Evolutionary conservation across 768 basidiomycete genomes (phyloP).

Genomic region (Termitomyces eurrhizus): DNA sequence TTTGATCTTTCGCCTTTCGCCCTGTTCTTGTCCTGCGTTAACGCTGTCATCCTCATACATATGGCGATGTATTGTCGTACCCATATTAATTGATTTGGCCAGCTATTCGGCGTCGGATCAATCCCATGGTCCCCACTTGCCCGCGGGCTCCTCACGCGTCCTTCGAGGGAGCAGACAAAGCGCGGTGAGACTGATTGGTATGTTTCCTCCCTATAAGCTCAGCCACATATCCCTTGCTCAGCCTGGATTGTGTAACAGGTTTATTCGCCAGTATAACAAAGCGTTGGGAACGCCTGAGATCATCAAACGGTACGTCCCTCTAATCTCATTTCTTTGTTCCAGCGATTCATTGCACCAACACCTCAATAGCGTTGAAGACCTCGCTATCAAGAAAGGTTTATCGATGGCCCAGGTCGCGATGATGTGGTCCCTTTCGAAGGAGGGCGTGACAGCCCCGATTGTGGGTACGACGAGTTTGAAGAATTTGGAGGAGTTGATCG

Average conservation of each 20-base stretch:
- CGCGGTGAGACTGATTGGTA: conserved; percentile 36
- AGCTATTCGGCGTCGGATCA: conserved; percentile 50
- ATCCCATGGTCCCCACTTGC: conserved; percentile 62
- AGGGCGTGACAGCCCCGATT: conserved; percentile 55
- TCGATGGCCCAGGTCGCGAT: conserved; percentile 57
- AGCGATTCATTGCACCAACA: not conserved
- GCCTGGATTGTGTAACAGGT: conserved; percentile 7
- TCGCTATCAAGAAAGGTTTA: conserved; percentile 47
- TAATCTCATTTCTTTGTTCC: not conserved
- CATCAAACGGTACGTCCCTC: conserved; percentile 28
- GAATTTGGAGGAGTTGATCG: conserved; percentile 50
- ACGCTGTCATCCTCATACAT: not conserved
- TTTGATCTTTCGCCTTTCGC: not conserved
- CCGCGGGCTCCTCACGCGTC: conserved; percentile 45
- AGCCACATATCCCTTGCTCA: not conserved
- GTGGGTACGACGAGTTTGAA: conserved; percentile 50
- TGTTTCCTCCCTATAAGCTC: not conserved
- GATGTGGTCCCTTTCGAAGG: conserved; percentile 47
- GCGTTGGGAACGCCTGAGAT: conserved; percentile 29
- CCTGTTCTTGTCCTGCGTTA: not conserved
- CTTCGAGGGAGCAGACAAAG: conserved; percentile 32
- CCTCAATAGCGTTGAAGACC: conserved; percentile 44
- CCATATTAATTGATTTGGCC: not conserved
- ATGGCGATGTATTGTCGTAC: not conserved
- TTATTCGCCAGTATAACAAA: conserved; percentile 21